Evolutionary conservation across 768 basidiomycete genomes (phyloP).

Genomic region (Leucocoprinus leucothites): DNA sequence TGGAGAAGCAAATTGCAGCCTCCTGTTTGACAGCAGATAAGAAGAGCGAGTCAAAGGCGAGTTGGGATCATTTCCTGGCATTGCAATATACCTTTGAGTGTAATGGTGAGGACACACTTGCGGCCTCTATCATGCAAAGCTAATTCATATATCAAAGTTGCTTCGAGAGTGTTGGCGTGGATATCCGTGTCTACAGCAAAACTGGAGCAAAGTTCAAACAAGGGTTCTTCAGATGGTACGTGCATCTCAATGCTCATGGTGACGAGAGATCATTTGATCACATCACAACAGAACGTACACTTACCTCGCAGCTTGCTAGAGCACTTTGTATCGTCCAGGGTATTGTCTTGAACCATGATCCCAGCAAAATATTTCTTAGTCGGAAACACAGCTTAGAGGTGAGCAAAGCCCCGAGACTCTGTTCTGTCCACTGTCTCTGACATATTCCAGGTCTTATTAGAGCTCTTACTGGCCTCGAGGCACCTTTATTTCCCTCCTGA

Average conservation of each 20-base stretch:
- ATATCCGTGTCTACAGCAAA: slow-evolving; percentile 46
- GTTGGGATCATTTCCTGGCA: slow-evolving; percentile 53
- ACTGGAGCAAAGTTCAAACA: slow-evolving; percentile 48
- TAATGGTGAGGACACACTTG: slow-evolving; percentile 58
- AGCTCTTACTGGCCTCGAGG: slow-evolving; percentile 68
- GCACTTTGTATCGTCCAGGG: slow-evolving; percentile 76
- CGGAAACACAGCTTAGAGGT: slow-evolving; percentile 70
- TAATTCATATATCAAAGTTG: slow-evolving; percentile 40
- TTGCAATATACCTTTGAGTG: slow-evolving; percentile 82
- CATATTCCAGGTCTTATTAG: slow-evolving; percentile 59
- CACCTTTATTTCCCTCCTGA: slow-evolving; percentile 43
- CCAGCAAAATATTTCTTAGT: slow-evolving; percentile 69
- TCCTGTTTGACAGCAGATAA: slow-evolving; percentile 36
- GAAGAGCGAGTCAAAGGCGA: slow-evolving; percentile 34
- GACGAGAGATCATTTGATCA: background rate
- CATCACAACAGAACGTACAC: slow-evolving; percentile 30
- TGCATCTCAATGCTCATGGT: background rate
- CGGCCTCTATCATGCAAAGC: background rate
- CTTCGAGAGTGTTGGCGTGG: slow-evolving; percentile 64
- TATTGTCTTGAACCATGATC: slow-evolving; percentile 60
- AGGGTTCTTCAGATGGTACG: slow-evolving; percentile 41
- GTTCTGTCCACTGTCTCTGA: background rate
- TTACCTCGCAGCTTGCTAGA: slow-evolving; percentile 53
- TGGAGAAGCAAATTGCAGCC: slow-evolving; percentile 54
- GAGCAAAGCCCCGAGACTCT: slow-evolving; percentile 12